Evolutionary conservation across 2,329 filamentous ascomycete species (phyloP), one percentile per base, ranked within the genome.

Genomic region (Scytalidium lignicola): DNA sequence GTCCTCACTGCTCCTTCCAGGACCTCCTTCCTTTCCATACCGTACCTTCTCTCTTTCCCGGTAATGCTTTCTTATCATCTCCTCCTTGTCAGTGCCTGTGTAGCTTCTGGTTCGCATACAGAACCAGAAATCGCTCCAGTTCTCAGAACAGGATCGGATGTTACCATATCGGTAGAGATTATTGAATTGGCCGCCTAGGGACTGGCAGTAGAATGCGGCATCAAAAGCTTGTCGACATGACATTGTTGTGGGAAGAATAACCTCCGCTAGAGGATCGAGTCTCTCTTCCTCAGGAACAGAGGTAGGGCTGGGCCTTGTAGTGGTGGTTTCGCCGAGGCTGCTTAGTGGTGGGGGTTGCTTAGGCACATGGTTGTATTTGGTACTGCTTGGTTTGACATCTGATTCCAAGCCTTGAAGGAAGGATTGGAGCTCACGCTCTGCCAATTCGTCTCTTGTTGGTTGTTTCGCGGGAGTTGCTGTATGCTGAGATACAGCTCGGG

Each of bases 81-180:
- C 77, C 51, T 79, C 82, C 60, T 82, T 81, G 57, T 82, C 71
- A 41, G 75, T 70, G 20, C 80, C 77, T 0, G 75, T 67, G 62
- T 82, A 82, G 2, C 78, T 76, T 61, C 86, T 83, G 32, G 83
- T 84, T 55, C 88, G 84, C 91, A 97, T 96, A 75, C 93, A 99
- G 72, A 96, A 92, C 88, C 91, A 95, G 70, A 96, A 97, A 68
- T 96, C 88, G 53, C 85, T 80, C 90, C 92, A 96, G 55, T 90
- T 84, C 57, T 95, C 86, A 53, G 76, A 81, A 75, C 93, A 99
- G 3, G 80, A 77, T 41, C 85, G 81, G 62, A 95, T 73, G 40
- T 75, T 72, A 53, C 93, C 93, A 64, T 90, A 85, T 37, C 93
- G 86, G 75, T 97, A 99, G 32, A 97, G 79, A 62, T 90, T 83